phyloP scores from a whole-genome alignment of 768 basidiomycete species.

The Leccinum pellstonianum region DNA sequence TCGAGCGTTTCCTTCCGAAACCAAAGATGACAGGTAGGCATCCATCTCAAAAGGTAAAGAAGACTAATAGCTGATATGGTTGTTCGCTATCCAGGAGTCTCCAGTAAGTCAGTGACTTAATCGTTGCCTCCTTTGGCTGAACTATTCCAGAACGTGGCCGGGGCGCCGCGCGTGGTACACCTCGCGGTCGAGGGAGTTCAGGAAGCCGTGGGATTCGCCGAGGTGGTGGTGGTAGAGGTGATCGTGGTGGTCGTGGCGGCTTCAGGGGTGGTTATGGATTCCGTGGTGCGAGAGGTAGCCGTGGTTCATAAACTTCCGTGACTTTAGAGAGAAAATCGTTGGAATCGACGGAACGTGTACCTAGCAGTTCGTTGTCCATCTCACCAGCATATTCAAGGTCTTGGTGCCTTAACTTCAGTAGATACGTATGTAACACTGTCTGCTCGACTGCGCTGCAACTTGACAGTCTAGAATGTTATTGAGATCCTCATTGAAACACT shows the following conservation, averaged over 20 bases:
- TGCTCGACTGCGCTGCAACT: conserved; percentile 51
- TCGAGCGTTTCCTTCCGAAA: conserved; percentile 96
- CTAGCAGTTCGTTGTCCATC: neutral
- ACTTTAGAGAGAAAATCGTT: neutral
- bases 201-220: conserved; percentile 36
- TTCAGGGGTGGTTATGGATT: conserved; percentile 47
- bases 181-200: conserved; percentile 27
- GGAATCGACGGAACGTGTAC: neutral
- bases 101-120: conserved; percentile 8
- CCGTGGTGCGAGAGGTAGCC: conserved; percentile 45
- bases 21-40: conserved; percentile 80
- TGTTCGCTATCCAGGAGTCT: conserved; percentile 28
- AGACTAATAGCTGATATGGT: conserved; percentile 1
- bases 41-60: conserved; percentile 19
- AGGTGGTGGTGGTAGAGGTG: conserved; percentile 33
- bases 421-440: conserved; percentile 44
- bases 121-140: conserved; percentile 25
- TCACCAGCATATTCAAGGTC: conserved; percentile 34
- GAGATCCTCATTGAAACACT: neutral
- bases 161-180: conserved; percentile 29
- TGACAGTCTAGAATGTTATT: conserved; percentile 39
- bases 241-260: conserved; percentile 45
- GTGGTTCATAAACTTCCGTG: conserved; percentile 42
- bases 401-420: conserved; percentile 51
- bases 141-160: conserved; percentile 47